Evolutionary conservation across 371 early-diverging fungal genomes (phyloP), one percentile per base, ranked within the genome.

Genomic region (Circinella umbellata): DNA sequence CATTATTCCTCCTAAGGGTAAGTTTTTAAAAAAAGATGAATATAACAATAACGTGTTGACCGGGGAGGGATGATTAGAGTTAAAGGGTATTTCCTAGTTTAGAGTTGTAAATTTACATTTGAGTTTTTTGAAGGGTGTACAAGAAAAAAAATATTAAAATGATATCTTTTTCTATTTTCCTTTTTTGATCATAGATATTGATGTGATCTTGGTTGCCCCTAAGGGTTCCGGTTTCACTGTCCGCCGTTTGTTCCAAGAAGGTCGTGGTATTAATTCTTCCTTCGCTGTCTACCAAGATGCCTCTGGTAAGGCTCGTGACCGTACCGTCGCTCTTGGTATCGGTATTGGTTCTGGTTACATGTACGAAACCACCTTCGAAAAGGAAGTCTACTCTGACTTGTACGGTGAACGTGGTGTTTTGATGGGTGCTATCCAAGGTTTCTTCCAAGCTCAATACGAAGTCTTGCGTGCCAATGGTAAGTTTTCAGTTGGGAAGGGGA

Each of bases 391-490:
- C 90, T 96, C 97, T 72, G 98, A 98, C 78, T 89, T 98, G 79
- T 91, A 93, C 67, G 98, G 98, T 77, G 98, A 98, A 86, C 96
- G 98, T 85, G 98, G 98, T 84, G 91, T 96, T 62, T 89, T 98
- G 78, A 97, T 98, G 98, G 98, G 98, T 79, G 98, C 95, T 79
- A 97, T 98, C 76, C 94, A 96, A 81, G 98, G 98, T 74, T 84
- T 95, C 68, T 98, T 98, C 92, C 89, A 91, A 66, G 98, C 98
- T 61, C 98, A 98, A 82, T 98, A 97, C 85, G 97, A 98, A 70
- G 96, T 97, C 49, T 88, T 98, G 73, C 92, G 98, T 74, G 93
- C 95, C 74, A 91, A 93, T 70, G 98, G 83, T 69, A 70, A 60
- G 51, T 51, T 51, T 51, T 51, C 7, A 66, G n/a, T 27, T 0